Conservation (phyloP, 768 basidiomycete genomes). For the Panaeolus papilionaceus region DNA sequence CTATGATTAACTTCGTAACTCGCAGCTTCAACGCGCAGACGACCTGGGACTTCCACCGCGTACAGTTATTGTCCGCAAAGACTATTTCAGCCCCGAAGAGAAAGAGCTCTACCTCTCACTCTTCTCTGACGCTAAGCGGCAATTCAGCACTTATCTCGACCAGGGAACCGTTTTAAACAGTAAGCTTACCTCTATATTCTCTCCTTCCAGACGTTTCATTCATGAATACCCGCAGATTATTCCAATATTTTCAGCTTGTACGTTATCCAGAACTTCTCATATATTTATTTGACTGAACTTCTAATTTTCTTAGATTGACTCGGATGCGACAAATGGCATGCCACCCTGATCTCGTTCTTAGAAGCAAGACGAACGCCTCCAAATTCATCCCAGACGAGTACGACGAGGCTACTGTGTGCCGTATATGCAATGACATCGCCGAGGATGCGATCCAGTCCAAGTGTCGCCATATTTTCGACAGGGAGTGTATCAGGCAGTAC, state of each 20-base stretch:
- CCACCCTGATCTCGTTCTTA: constrained; percentile 92
- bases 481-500: constrained; percentile 95
- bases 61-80: constrained; percentile 84
- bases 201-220: constrained; percentile 15
- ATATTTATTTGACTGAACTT: constrained; percentile 24
- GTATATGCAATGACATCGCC: constrained; percentile 95
- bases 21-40: constrained; percentile 90
- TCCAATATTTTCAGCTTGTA: constrained; percentile 88
- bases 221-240: constrained; percentile 60
- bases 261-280: constrained; percentile 29
- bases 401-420: constrained; percentile 85
- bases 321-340: constrained; percentile 97
- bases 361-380: constrained; percentile 79
- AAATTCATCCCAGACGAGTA: constrained; percentile 63
- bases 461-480: constrained; percentile 94
- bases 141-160: constrained; percentile 90
- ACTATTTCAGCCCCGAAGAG: constrained; percentile 96
- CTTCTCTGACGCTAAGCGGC: constrained; percentile 91
- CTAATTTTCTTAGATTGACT: constrained; percentile 63
- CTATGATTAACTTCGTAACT: constrained; percentile 10
- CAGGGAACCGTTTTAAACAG: constrained; percentile 93
- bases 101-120: constrained; percentile 93
- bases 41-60: constrained; percentile 95
- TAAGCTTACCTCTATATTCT: constrained; percentile 42
- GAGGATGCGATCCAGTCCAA: constrained; percentile 96